phyloP scores from a whole-genome alignment of 1,139 yeast species.

The Trichomonascaceae sp. region DNA sequence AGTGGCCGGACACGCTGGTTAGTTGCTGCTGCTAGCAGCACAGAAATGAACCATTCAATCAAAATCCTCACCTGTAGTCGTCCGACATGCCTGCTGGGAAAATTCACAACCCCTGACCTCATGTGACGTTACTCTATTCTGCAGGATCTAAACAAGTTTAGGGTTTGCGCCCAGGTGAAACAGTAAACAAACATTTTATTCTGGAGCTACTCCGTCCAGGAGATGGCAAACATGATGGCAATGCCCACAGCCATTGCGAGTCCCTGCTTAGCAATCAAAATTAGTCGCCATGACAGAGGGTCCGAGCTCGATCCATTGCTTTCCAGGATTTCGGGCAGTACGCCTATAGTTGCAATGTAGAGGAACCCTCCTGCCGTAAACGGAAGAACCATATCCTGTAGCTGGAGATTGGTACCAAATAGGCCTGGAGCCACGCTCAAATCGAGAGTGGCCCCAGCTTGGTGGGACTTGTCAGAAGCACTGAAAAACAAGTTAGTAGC shows the following conservation, averaged over 20 bases:
- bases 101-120: too few species aligned
- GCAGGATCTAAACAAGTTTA: too few species aligned
- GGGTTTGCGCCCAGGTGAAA: too few species aligned
- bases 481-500: constrained; percentile 29
- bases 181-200: too few species aligned
- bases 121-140: too few species aligned
- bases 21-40: too few species aligned
- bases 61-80: too few species aligned
- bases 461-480: constrained; percentile 8
- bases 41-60: too few species aligned
- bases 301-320: constrained; percentile 21
- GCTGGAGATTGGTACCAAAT: constrained; percentile 35
- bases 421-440: constrained; percentile 23
- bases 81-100: too few species aligned
- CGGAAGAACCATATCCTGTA: constrained; percentile 47
- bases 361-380: constrained; percentile 60
- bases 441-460: not conserved
- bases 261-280: constrained; percentile 31
- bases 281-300: constrained; percentile 23
- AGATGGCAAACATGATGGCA: constrained; percentile 37
- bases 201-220: constrained; percentile 21
- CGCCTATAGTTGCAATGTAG: constrained; percentile 53
- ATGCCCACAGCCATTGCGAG: constrained; percentile 36
- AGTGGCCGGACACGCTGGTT: too few species aligned
- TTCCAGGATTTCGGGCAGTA: constrained; percentile 48